Base-by-base conservation (phyloP, 2,329 filamentous ascomycete genomes). In the Beauveria sp. region DNA sequence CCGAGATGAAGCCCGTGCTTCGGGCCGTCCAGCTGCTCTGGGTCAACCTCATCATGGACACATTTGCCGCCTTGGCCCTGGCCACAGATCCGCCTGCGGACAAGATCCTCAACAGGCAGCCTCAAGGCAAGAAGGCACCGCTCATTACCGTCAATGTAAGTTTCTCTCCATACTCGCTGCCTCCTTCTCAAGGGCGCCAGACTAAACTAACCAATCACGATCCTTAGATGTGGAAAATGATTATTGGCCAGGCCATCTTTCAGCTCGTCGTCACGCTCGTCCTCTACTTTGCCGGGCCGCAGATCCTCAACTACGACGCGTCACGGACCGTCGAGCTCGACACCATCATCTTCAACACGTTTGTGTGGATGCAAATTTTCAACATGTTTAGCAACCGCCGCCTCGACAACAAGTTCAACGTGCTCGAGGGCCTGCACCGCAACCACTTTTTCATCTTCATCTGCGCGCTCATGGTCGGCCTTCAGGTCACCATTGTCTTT, bases 401-500 rank as follows among this genome's bases (percentile, higher is more conserved):
- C 16, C 82, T 96, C 18, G 92, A 96, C 74, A 96, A 96, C 74
- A 85, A 85, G 61, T 87, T 95, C 77, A 96, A 96, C 72, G 88
- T 96, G 62, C 91, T 96, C 62, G 91, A 96, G 72, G 89, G 89
- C 60, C 85, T 96, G 62, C 81, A 83, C 22, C 82, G 81, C 67
- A 96, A 96, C 72, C 86, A 81, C 70, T 95, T 93, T 79, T 96
- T 96, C 77, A 81, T 93, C 34, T 78, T 78, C 28, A 96, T 96
- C 74, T 90, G 92, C 74, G 70, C 82, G 60, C 81, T 95, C 73
- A 96, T 96, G 87, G 81, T 95, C 63, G 91, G 85, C 65, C 90
- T 90, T 9, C 92, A 96, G 70, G 78, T 92, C 22, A 83, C 96
- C 75, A 96, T 96, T 70, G 83, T 96, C 66, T 95, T 90, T 67